Conservation (phyloP, 495 filamentous ascomycete species). For the Recurvomyces mirabilis region DNA sequence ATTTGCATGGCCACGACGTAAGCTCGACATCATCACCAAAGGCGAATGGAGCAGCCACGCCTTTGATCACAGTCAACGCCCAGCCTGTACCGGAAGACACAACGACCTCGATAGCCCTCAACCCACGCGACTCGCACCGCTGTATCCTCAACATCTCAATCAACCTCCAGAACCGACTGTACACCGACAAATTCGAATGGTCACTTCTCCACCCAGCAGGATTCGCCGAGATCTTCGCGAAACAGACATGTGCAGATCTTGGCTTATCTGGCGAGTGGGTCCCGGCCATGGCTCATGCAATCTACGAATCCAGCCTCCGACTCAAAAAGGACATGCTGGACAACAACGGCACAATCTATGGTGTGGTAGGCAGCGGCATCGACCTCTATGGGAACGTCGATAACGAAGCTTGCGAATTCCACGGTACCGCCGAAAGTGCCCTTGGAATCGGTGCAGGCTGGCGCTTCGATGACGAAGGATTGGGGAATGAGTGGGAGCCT, state of each 20-base stretch:
- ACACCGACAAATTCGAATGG: constrained; percentile 98
- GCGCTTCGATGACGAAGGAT: constrained; percentile 83
- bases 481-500: constrained; percentile 89
- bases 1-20: constrained; percentile 8
- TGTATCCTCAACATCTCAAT: constrained; percentile 87
- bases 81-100: constrained; percentile 32
- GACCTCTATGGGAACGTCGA: constrained; percentile 69
- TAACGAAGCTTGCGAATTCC: constrained; percentile 65
- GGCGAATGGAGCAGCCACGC: constrained; percentile 34
- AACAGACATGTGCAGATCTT: constrained; percentile 81
- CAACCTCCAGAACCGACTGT: constrained; percentile 82
- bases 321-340: constrained; percentile 95
- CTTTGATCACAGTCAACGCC: constrained; percentile 34
- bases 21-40: constrained; percentile 39
- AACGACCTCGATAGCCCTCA: constrained; percentile 42
- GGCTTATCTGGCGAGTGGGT: constrained; percentile 89
- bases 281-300: constrained; percentile 84
- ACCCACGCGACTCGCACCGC: constrained; percentile 83
- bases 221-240: constrained; percentile 84
- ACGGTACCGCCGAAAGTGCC: constrained; percentile 17
- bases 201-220: constrained; percentile 85
- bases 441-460: constrained; percentile 66
- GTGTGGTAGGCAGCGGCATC: constrained; percentile 26
- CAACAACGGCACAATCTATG: constrained; percentile 64
- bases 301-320: constrained; percentile 88